Conservation (phyloP, 2,329 filamentous ascomycete species). For the Dactylella cylindrospora region DNA sequence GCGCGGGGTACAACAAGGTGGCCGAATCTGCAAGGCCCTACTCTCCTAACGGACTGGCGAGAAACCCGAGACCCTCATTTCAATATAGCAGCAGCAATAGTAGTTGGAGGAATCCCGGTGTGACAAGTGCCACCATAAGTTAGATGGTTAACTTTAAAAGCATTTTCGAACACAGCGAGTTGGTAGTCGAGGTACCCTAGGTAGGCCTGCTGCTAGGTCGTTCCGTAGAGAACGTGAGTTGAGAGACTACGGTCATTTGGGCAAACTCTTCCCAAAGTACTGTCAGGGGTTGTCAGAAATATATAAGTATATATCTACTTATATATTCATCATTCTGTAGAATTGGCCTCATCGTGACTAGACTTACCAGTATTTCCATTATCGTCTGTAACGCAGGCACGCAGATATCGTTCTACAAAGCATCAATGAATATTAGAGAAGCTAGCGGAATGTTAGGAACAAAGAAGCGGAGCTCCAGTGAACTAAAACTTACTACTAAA, state of each 20-base stretch:
- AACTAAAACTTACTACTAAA: constrained; percentile 18
- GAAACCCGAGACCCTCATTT: constrained; percentile 20
- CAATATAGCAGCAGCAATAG: constrained; percentile 18
- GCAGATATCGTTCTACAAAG: constrained; percentile 22
- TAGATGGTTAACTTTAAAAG: constrained; percentile 24
- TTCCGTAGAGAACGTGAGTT: constrained; percentile 18
- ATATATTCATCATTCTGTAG: too few species aligned
- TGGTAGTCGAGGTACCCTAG: constrained; percentile 22
- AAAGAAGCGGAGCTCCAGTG: neutral
- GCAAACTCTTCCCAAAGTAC: constrained; percentile 32
- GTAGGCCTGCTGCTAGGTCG: constrained; percentile 13
- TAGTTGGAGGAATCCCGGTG: constrained; percentile 12
- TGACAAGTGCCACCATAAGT: constrained; percentile 23
- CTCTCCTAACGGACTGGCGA: constrained; percentile 11
- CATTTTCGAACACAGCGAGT: constrained; percentile 19
- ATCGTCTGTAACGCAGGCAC: constrained; percentile 23
- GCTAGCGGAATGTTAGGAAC: constrained; percentile 1
- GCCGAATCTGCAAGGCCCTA: constrained; percentile 31
- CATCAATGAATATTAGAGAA: constrained; percentile 7
- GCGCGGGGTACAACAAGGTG: constrained; percentile 4
- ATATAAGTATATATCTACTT: too few species aligned
- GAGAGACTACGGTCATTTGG: constrained; percentile 29
- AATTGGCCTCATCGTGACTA: too few species aligned
- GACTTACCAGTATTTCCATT: constrained; percentile 32
- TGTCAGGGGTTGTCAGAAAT: too few species aligned